Evolutionary conservation across 352 stramenopile genomes (phyloP).

Genomic region (Pilasporangium apinafurcum): DNA sequence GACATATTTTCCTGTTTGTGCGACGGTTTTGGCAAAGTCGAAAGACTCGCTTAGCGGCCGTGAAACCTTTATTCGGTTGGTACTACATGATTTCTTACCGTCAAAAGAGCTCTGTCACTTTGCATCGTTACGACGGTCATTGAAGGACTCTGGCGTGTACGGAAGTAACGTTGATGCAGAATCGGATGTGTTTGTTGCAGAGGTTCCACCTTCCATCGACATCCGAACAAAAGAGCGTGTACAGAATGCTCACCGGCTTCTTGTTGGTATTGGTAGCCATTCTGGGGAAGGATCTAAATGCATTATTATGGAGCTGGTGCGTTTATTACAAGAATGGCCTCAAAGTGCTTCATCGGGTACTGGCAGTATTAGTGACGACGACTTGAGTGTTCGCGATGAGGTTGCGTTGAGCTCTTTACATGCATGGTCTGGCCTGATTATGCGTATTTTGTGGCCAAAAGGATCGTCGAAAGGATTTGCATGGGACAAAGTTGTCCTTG

Average conservation of each 20-base stretch:
- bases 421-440: conserved; percentile 78
- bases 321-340: conserved; percentile 65
- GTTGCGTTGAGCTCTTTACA: conserved; percentile 69
- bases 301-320: conserved; percentile 69
- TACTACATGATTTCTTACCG: conserved; percentile 65
- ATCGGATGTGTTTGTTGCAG: conserved; percentile 21
- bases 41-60: conserved; percentile 20
- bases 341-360: conserved; percentile 2
- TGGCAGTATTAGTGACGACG: conserved; percentile 2
- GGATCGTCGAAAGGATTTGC: conserved; percentile 69
- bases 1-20: conserved; percentile 57
- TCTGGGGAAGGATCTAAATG: conserved; percentile 71
- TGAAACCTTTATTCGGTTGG: conserved; percentile 42
- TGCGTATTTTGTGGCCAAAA: conserved; percentile 85
- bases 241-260: conserved; percentile 54
- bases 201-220: conserved; percentile 33
- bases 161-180: conserved; percentile 22
- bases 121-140: conserved; percentile 30
- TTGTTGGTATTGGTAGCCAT: conserved; percentile 62
- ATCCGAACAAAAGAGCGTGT: conserved; percentile 44
- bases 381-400: conserved; percentile 56
- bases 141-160: conserved; percentile 52
- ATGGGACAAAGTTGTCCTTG: conserved; percentile 75
- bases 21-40: conserved; percentile 55
- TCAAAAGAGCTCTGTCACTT: conserved; percentile 70